Conservation (phyloP, 495 filamentous ascomycete species). For the Entonaema liquescens region DNA sequence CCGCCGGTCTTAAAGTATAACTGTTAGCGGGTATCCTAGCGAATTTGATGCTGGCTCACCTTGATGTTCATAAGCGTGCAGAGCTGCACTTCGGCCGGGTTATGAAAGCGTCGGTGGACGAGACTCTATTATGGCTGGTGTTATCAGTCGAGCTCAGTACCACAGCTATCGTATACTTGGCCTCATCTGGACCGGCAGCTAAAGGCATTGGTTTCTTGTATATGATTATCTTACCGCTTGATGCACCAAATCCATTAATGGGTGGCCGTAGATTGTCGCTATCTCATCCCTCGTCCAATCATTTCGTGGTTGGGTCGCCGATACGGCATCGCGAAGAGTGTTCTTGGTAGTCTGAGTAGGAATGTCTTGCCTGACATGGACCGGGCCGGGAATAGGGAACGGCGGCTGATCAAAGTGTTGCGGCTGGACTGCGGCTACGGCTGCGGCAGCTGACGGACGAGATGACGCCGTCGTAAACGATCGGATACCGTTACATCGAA, state of each 20-base stretch:
- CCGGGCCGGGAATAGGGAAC: slow-evolving; percentile 22
- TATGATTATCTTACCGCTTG: slow-evolving; percentile 66
- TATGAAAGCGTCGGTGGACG: slow-evolving; percentile 82
- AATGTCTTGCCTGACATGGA: slow-evolving; percentile 18
- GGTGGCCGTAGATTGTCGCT: slow-evolving; percentile 75
- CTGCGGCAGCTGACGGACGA: slow-evolving; percentile 24
- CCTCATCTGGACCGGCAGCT: neutral
- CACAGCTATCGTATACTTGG: neutral
- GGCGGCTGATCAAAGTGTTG: slow-evolving; percentile 19
- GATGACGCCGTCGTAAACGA: slow-evolving; percentile 25
- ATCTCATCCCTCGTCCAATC: slow-evolving; percentile 84
- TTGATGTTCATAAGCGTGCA: slow-evolving; percentile 96
- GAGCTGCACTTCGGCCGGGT: slow-evolving; percentile 80
- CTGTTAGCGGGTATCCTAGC: neutral
- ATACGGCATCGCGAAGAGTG: slow-evolving; percentile 57
- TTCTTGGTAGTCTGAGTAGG: slow-evolving; percentile 11
- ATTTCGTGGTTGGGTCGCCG: slow-evolving; percentile 65
- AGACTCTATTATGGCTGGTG: slow-evolving; percentile 59
- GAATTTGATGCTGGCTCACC: slow-evolving; percentile 4
- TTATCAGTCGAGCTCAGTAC: slow-evolving; percentile 29
- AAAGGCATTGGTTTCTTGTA: neutral
- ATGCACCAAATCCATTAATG: slow-evolving; percentile 78
- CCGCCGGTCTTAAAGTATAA: slow-evolving; percentile 67
- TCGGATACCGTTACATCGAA: slow-evolving; percentile 18
- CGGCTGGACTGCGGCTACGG: slow-evolving; percentile 24